Evolutionary conservation across 2,329 filamentous ascomycete species (phyloP).

Genomic region (Pestalotiopsis sp.): DNA sequence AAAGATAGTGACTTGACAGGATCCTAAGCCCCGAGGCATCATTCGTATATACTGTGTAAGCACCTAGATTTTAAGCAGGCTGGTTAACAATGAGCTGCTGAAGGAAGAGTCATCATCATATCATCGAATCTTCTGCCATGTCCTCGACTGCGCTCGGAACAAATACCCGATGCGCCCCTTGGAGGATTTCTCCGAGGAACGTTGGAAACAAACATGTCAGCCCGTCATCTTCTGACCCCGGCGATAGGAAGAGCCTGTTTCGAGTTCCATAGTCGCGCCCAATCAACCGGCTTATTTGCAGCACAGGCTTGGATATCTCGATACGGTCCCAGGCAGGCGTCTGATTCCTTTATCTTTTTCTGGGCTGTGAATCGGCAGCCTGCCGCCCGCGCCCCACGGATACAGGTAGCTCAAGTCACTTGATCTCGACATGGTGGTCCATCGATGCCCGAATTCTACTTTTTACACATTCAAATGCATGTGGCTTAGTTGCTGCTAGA

Average conservation of each 20-base stretch:
- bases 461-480: neutral
- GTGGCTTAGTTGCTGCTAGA: neutral
- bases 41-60: neutral
- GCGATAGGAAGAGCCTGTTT: neutral
- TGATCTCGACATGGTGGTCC: neutral
- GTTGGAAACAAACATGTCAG: neutral
- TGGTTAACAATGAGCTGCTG: too few species aligned
- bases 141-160: neutral
- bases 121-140: neutral
- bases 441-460: neutral
- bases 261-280: neutral
- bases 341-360: neutral
- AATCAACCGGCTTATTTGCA: neutral
- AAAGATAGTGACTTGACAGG: neutral
- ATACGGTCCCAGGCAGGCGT: neutral
- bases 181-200: neutral
- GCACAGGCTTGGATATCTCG: neutral
- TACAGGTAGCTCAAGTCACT: conserved; percentile 10
- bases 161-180: too few species aligned
- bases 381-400: conserved; percentile 2
- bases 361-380: neutral
- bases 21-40: neutral
- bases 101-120: neutral
- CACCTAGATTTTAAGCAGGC: too few species aligned
- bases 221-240: neutral